Evolutionary conservation across 2,329 filamentous ascomycete genomes (phyloP), one percentile per base, ranked within the genome.

Genomic region (Zarea fungicola): DNA sequence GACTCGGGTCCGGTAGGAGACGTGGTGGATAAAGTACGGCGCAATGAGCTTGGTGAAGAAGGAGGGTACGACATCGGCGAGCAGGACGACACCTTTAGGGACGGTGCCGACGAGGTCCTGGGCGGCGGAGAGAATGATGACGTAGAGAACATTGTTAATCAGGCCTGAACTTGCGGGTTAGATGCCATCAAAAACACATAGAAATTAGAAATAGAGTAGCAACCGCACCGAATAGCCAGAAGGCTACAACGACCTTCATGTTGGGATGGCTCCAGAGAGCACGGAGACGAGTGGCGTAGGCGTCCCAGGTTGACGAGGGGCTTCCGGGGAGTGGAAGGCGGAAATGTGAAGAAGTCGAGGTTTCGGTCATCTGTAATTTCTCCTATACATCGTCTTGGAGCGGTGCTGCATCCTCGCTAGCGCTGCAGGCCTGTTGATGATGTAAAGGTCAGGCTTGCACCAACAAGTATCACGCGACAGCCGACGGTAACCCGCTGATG

Each of bases 71-170:
- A 97, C 89, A 65, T 96, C 90, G 64, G 90, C 90, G 54, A 97
- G 87, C 48, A 97, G 84, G 48, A 99, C 92, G 49, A 95, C 80
- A 58, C 88, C 89, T 67, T 97, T 97, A 42, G 93, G 93, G 2
- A 96, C 77, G 26, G 88, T 85, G 29, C 92, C 92, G 58, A 97
- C 93, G 53, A 99, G 87, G 62, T 99, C 93, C 60, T 96, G 87
- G 4, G 93, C 93, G 29, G 93, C 88, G 25, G 90, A 95, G 60
- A 99, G 85, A 63, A 97, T 93, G 65, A 97, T 88, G 49, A 97
- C 92, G 69, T 96, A 97, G 70, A 96, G 86, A 58, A 97, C 89
- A 71, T 97, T 97, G 70, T 99, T 97, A 65, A 97, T 93, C 16
- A 70, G 63, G 48, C 69, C 69, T 70, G 22, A 1, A 16, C 18